These are phyloP conservation scores for Xylogone sp. DNA, from an alignment of 2,329 filamentous ascomycete species.

Conservation along the genomic window DNA sequence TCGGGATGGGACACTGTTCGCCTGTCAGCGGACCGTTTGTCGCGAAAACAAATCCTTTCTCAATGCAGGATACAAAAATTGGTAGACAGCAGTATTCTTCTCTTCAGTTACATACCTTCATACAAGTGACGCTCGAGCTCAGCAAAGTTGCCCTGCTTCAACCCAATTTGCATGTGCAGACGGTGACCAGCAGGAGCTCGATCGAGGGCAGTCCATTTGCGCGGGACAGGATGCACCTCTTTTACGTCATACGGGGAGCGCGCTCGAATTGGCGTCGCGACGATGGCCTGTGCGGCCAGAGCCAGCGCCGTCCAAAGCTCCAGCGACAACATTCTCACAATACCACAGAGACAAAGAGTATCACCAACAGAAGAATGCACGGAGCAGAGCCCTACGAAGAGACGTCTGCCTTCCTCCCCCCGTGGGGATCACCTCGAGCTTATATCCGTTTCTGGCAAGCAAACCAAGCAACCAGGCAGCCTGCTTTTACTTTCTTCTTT, in stretches of 20 bases:
- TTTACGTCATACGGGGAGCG: conserved; percentile 48
- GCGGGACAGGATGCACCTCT: conserved; percentile 49
- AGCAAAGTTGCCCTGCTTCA: conserved; percentile 53
- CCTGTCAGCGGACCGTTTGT: no score
- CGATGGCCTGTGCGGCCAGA: conserved; percentile 12
- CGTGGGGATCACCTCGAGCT: no score
- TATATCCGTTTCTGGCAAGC: no score
- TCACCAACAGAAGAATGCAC: no score
- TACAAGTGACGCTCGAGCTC: conserved; percentile 52
- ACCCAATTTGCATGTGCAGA: conserved; percentile 52
- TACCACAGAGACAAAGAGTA: no score
- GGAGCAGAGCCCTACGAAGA: no score
- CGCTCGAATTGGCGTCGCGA: conserved; percentile 28
- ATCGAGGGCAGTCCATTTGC: conserved; percentile 44
- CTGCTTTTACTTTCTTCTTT: no score
- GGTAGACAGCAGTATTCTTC: no score
- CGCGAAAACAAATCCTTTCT: no score
- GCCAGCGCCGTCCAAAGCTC: conserved; percentile 2
- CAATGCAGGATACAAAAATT: no score
- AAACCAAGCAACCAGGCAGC: no score
- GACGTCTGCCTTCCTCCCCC: no score
- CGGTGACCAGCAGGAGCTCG: conserved; percentile 42
- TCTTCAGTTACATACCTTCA: conserved; percentile 35
- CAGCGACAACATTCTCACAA: neutral
- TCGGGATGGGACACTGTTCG: conserved; percentile 42